Percentiles rank a stretch among this genome's conserved stretches.
These are phyloP conservation scores for Limtongozyma cylindracea DNA, from an alignment of 805 yeast genomes.

Conservation along the genomic window DNA sequence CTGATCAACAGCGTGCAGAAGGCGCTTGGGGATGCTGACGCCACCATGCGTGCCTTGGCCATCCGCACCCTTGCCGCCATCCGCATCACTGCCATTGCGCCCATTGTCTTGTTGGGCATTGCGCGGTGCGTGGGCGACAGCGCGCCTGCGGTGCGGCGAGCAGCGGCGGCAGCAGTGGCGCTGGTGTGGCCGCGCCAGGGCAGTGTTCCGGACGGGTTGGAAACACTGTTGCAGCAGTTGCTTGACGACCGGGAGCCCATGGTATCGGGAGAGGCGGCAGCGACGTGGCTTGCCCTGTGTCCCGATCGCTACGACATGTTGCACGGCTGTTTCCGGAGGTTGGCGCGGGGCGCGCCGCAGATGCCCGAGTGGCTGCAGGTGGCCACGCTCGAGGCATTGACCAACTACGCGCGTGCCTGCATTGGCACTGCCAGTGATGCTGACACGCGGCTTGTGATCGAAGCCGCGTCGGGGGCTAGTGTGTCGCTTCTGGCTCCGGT, in stretches of 20 bases:
- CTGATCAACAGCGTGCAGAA: constrained; percentile 86
- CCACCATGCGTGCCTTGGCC: constrained; percentile 45
- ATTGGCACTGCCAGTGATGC: constrained; percentile 21
- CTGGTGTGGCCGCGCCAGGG: constrained; percentile 18
- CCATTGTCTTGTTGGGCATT: constrained; percentile 52
- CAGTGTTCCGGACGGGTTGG: constrained; percentile 20
- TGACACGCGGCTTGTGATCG: constrained; percentile 7
- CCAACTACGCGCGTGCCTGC: constrained; percentile 38
- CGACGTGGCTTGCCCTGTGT: constrained; percentile 20
- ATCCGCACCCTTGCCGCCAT: constrained; percentile 68
- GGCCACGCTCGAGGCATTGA: constrained; percentile 29
- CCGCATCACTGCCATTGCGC: constrained; percentile 54
- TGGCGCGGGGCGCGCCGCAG: constrained; percentile 17
- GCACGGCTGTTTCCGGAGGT: constrained; percentile 44
- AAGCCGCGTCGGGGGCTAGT: no score
- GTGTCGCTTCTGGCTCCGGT: no score
- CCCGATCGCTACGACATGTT: constrained; percentile 29
- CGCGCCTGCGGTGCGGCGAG: constrained; percentile 54
- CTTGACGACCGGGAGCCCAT: constrained; percentile 36
- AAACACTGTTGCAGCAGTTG: constrained; percentile 21
- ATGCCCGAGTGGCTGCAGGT: constrained; percentile 60
- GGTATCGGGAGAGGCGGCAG: constrained; percentile 50
- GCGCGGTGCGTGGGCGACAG: constrained; percentile 44
- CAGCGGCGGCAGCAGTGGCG: constrained; percentile 53
- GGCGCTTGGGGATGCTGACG: constrained; percentile 42